Percentiles rank a stretch among this genome's conserved stretches.
Conservation (phyloP, 2,329 filamentous ascomycete genomes). For the Diaporthe vaccinii region DNA sequence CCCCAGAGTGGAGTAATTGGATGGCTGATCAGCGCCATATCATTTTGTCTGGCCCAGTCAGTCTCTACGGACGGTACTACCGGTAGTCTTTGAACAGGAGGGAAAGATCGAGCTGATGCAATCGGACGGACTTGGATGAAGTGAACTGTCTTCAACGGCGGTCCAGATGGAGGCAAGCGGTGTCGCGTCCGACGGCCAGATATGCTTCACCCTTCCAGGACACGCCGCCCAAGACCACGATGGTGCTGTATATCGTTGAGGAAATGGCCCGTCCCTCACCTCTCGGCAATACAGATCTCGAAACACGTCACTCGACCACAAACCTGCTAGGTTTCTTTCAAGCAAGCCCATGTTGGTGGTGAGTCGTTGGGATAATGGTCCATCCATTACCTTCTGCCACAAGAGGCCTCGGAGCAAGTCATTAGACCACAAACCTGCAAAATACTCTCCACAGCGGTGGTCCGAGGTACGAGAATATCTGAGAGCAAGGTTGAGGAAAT, state of each 20-base stretch:
- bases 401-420: background rate
- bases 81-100: too few species aligned
- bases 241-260: background rate
- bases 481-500: background rate
- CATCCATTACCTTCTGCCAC: background rate
- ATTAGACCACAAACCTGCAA: conserved; percentile 1
- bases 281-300: too few species aligned
- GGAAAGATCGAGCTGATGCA: background rate
- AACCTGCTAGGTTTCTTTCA: too few species aligned
- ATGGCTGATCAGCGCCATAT: background rate
- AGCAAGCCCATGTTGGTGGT: too few species aligned
- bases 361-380: too few species aligned
- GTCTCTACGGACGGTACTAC: background rate
- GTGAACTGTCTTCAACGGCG: too few species aligned
- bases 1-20: background rate
- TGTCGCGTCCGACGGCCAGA: background rate
- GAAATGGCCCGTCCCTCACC: too few species aligned
- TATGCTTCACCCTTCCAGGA: background rate
- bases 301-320: too few species aligned
- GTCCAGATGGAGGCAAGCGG: background rate
- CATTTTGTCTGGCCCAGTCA: background rate
- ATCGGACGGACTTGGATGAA: too few species aligned
- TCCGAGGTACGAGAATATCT: background rate
- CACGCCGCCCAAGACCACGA: background rate
- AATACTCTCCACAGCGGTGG: background rate